Base-by-base conservation (phyloP, 2,329 filamentous ascomycete species). In the Ophiostoma populinum region DNA sequence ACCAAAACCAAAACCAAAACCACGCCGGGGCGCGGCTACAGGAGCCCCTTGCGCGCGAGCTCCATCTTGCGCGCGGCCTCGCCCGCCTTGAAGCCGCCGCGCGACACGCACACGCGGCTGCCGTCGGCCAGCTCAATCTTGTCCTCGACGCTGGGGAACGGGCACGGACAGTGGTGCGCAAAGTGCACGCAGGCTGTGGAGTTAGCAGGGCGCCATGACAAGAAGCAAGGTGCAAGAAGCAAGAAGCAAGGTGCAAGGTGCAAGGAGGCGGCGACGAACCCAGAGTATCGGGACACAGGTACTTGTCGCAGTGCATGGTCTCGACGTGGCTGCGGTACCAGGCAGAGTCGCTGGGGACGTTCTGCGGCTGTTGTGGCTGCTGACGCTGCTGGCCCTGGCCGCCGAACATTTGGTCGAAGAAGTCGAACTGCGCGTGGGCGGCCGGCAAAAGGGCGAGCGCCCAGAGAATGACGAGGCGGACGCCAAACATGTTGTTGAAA, bases 381-480 rank as follows among this genome's bases (percentile, higher is more conserved):
- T 72, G 67, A 70, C 27, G 19, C 12, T 26, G 62, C 10, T 63
- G 58, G 13, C 65, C 63, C 45, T 70, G 70, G 31, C 33, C 36
- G 47, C 73, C 68, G 55, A 98, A 95, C 82, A 95, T 93, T 49
- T 95, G 83, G 54, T 94, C 86, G 59, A 95, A 98, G 69, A 98
- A 93, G 52, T 82, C 79, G 55, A 95, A 95, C 58, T 95, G 87
- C 9, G 82, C 82, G 38, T 67, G 61, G 4, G 65, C 73, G 12
- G 70, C 56, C 42, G 70, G 58, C 40, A 81, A 51, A 19, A 83
- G 54, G 33, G 80, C 58, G 12, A 83, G 52, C 15, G 73, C 45
- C 29, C 66, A 47, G 34, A 66, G n/a, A 51, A 41, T 24, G 54
- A 32, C 20, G 42, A 36, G 35, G 39, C 36, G 10, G 49, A 37